Conservation (phyloP, 176 grass and related monocot genomes). For the Hyparrhenia diplandra region DNA sequence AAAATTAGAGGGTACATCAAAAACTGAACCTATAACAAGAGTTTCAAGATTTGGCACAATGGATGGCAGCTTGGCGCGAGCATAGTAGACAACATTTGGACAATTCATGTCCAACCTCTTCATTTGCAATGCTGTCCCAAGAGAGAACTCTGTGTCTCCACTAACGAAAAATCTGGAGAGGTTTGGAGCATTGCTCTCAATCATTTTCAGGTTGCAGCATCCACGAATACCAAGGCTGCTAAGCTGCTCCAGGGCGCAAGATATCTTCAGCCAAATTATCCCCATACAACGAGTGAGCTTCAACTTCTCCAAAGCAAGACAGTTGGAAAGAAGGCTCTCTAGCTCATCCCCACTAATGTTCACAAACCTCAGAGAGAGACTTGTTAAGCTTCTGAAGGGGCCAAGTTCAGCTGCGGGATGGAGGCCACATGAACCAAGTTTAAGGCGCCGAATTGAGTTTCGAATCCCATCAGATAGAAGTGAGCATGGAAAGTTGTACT, state of each 20-base stretch:
- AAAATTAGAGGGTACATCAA: background rate
- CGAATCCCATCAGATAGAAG: too few relatives aligned
- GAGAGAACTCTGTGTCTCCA: background rate
- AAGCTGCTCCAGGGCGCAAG: background rate
- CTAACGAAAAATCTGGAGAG: background rate
- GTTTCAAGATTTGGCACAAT: background rate
- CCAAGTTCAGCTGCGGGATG: background rate
- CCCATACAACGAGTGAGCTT: background rate
- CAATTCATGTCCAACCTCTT: background rate
- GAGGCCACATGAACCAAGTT: background rate
- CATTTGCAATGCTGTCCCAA: background rate
- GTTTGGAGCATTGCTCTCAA: slow-evolving; percentile 32
- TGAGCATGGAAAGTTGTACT: too few relatives aligned
- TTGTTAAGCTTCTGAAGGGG: background rate
- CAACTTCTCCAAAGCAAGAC: background rate
- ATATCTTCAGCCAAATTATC: background rate
- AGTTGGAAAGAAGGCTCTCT: background rate
- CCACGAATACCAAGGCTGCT: background rate
- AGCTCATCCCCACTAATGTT: background rate
- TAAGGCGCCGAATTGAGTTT: background rate
- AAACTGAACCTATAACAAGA: background rate
- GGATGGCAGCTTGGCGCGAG: background rate
- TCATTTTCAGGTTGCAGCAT: background rate
- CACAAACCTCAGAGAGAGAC: background rate
- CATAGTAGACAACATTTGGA: background rate